phyloP scores from a whole-genome alignment of 2,329 filamentous ascomycete species.

The Rasamsonia emersonii region DNA sequence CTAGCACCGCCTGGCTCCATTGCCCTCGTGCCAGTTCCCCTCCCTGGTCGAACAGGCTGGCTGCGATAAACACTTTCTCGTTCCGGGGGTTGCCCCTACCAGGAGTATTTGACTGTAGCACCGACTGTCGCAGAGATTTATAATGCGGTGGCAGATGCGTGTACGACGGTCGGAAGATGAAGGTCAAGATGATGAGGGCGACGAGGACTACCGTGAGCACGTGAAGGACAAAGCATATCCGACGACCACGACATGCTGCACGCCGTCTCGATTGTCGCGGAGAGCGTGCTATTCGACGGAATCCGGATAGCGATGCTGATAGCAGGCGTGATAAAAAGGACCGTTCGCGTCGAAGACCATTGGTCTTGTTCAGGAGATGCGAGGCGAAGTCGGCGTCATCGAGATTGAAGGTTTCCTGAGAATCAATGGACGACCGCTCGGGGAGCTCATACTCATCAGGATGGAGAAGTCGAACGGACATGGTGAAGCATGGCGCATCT shows the following conservation, averaged over 20 bases:
- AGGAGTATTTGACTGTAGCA: slow-evolving; percentile 20
- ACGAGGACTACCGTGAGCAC: slow-evolving; percentile 19
- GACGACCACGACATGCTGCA: slow-evolving; percentile 23
- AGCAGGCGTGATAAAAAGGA: slow-evolving; percentile 21
- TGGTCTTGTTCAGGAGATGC: slow-evolving; percentile 22
- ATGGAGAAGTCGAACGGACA: slow-evolving; percentile 30
- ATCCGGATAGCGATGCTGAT: slow-evolving; percentile 19
- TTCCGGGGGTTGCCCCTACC: slow-evolving; percentile 45
- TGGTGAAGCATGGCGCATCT: no score
- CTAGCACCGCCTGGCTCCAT: slow-evolving; percentile 55
- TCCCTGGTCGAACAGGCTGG: slow-evolving; percentile 58
- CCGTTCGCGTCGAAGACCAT: no score
- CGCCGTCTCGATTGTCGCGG: slow-evolving; percentile 14
- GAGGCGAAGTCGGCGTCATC: slow-evolving; percentile 36
- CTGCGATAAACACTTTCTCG: slow-evolving; percentile 66
- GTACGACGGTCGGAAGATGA: slow-evolving; percentile 48
- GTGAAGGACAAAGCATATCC: slow-evolving; percentile 22
- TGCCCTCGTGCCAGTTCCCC: slow-evolving; percentile 53
- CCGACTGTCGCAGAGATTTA: slow-evolving; percentile 23
- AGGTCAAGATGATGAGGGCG: slow-evolving; percentile 34
- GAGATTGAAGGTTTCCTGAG: slow-evolving; percentile 32
- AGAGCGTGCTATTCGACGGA: slow-evolving; percentile 21
- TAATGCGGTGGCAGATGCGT: slow-evolving; percentile 48
- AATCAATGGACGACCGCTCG: slow-evolving; percentile 31
- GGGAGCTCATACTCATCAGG: slow-evolving; percentile 35